Percentiles rank a stretch among this genome's conserved stretches.
phyloP scores from a whole-genome alignment of 352 stramenopile genomes.

The Pythium monospermum region DNA sequence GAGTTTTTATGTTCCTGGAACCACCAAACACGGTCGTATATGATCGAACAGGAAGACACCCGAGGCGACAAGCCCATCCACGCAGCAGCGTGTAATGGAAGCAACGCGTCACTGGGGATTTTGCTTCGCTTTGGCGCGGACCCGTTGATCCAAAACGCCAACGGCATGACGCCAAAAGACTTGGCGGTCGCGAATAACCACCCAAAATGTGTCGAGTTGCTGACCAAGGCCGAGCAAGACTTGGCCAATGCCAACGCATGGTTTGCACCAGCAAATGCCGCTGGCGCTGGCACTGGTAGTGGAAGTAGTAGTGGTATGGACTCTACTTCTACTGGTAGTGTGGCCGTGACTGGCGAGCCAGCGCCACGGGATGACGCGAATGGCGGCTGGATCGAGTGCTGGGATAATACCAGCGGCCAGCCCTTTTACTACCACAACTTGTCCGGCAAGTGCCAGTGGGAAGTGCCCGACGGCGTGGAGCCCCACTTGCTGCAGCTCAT shows the following conservation, averaged over 20 bases:
- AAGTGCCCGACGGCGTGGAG: constrained; percentile 35
- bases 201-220: constrained; percentile 34
- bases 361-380: background rate
- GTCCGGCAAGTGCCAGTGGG: constrained; percentile 67
- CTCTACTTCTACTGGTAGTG: background rate
- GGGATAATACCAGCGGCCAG: constrained; percentile 47
- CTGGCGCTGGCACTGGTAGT: background rate
- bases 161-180: constrained; percentile 45
- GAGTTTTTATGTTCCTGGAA: constrained; percentile 65
- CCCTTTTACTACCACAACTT: constrained; percentile 73
- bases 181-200: constrained; percentile 45
- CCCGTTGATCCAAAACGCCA: constrained; percentile 37
- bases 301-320: constrained; percentile 10
- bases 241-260: constrained; percentile 35
- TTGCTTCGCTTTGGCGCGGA: constrained; percentile 50
- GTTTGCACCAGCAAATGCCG: constrained; percentile 53
- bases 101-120: constrained; percentile 32
- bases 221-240: constrained; percentile 39
- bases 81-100: constrained; percentile 58
- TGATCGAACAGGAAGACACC: constrained; percentile 63
- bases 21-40: constrained; percentile 56
- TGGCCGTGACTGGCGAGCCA: background rate
- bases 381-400: constrained; percentile 54
- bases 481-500: constrained; percentile 18
- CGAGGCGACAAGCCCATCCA: constrained; percentile 56